A percentile compares a stretch with the other conserved stretches of the same genome.
These are phyloP conservation scores for Penicillium cinerascens DNA, from an alignment of 495 filamentous ascomycete species.

Conservation along the genomic window DNA sequence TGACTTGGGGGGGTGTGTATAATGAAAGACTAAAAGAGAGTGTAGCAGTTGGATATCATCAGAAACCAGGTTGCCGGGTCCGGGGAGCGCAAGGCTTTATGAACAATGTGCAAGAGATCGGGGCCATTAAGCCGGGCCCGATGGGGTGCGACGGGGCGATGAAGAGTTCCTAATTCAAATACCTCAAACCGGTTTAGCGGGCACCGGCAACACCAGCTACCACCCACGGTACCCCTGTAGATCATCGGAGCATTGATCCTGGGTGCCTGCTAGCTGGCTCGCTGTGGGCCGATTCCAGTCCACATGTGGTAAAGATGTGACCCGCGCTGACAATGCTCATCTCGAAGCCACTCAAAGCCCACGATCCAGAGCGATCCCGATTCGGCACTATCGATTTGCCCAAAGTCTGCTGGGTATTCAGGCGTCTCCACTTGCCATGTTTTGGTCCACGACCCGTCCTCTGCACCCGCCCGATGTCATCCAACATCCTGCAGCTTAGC, in stretches of 20 bases:
- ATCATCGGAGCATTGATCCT: not conserved
- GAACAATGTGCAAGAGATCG: not conserved
- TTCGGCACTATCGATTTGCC: not conserved
- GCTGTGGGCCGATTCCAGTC: not conserved
- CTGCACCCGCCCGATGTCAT: not conserved
- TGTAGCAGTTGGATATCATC: constrained; percentile 29
- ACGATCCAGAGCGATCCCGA: not conserved
- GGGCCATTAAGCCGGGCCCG: not conserved
- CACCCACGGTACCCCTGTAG: not conserved
- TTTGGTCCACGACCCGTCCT: not conserved
- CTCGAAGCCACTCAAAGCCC: not conserved
- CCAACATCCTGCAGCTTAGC: not conserved
- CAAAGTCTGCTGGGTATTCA: not conserved
- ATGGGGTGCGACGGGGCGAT: not conserved
- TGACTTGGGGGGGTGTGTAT: constrained; percentile 7
- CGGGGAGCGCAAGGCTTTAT: not conserved
- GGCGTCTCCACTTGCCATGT: not conserved
- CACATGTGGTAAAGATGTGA: not conserved
- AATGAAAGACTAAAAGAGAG: constrained; percentile 25
- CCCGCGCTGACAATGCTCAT: not conserved
- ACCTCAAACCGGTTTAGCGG: not conserved
- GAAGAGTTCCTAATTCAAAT: not conserved
- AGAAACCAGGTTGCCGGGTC: not conserved
- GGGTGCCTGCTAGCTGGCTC: not conserved
- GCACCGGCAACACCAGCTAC: no score